A percentile compares a stretch with the other conserved stretches of the same genome.
Evolutionary conservation across 108 stramenopile genomes (phyloP).

Genomic region (Fragilaria crotonensis): DNA sequence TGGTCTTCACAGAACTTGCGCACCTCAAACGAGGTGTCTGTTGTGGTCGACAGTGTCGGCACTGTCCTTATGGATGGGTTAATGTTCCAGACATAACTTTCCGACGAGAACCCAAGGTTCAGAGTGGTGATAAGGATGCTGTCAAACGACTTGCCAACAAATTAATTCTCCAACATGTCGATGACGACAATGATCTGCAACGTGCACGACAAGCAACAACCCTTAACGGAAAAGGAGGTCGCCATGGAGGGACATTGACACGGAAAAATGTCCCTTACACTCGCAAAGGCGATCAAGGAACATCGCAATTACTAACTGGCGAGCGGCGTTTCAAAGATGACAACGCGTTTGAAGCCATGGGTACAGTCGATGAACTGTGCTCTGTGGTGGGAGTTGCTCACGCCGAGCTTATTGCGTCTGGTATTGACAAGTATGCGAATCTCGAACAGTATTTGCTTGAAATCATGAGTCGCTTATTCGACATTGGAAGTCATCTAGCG

Average conservation of each 20-base stretch:
- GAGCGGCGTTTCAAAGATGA: constrained; percentile 73
- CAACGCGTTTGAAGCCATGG: constrained; percentile 69
- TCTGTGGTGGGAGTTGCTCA: constrained; percentile 68
- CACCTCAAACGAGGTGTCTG: constrained; percentile 82
- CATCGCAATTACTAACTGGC: constrained; percentile 65
- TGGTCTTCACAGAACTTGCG: constrained; percentile 75
- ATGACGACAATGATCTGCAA: too few species aligned
- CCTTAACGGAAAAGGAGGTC: constrained; percentile 30
- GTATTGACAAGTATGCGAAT: constrained; percentile 23
- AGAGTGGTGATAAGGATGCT: background rate
- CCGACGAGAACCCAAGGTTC: background rate
- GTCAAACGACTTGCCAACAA: background rate
- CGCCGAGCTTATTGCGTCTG: constrained; percentile 28
- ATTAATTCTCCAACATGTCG: too few species aligned
- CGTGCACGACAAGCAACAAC: background rate
- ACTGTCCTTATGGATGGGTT: constrained; percentile 88
- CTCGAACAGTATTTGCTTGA: constrained; percentile 56
- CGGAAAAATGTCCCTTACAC: constrained; percentile 86
- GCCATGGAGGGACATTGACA: constrained; percentile 42
- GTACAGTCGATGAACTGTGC: constrained; percentile 82
- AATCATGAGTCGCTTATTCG: constrained; percentile 79
- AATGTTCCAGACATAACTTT: too few species aligned
- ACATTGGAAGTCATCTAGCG: constrained; percentile 76
- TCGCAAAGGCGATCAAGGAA: constrained; percentile 59
- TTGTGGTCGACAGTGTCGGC: constrained; percentile 87